These are phyloP conservation scores for Nannochloris sp. DNA, from an alignment of 139 green algal genomes.

Conservation along the genomic window DNA sequence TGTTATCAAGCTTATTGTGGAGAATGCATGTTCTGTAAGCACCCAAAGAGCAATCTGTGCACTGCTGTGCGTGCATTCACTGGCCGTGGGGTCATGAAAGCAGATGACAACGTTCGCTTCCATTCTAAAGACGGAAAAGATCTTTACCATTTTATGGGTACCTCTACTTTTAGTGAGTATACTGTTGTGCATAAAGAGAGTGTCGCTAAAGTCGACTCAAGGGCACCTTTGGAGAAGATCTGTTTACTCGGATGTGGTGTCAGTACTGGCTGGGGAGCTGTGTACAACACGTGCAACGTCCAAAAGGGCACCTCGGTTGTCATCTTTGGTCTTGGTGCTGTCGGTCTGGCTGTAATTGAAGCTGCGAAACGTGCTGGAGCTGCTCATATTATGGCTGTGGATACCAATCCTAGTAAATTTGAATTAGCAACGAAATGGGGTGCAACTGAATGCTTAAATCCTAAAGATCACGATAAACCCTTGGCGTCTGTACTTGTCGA, in stretches of 20 bases:
- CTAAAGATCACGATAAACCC: slow-evolving; percentile 68
- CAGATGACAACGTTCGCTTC: slow-evolving; percentile 78
- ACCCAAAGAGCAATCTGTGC: slow-evolving; percentile 42
- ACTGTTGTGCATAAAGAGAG: slow-evolving; percentile 91
- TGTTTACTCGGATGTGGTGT: slow-evolving; percentile 85
- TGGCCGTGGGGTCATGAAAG: slow-evolving; percentile 90
- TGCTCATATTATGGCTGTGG: slow-evolving; percentile 82
- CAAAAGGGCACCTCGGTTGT: slow-evolving; percentile 77
- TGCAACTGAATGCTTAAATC: slow-evolving; percentile 83
- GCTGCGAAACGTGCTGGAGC: slow-evolving; percentile 64
- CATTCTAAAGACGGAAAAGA: slow-evolving; percentile 67
- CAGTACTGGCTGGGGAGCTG: slow-evolving; percentile 82
- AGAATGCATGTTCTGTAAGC: slow-evolving; percentile 95
- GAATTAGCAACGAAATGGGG: slow-evolving; percentile 68
- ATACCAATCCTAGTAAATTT: slow-evolving; percentile 89
- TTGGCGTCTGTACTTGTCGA: slow-evolving; percentile 78
- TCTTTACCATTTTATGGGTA: slow-evolving; percentile 99
- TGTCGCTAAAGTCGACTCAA: slow-evolving; percentile 65
- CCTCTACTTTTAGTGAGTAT: slow-evolving; percentile 95
- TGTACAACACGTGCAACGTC: slow-evolving; percentile 92
- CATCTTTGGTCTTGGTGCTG: slow-evolving; percentile 79
- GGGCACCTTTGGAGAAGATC: slow-evolving; percentile 70
- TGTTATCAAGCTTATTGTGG: slow-evolving; percentile 71
- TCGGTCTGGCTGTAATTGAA: slow-evolving; percentile 89
- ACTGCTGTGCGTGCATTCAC: slow-evolving; percentile 67